Percentiles rank a stretch among this genome's conserved stretches.
phyloP scores from a whole-genome alignment of 2,329 filamentous ascomycete species.

The Gnomoniopsis smithogilvyi region DNA sequence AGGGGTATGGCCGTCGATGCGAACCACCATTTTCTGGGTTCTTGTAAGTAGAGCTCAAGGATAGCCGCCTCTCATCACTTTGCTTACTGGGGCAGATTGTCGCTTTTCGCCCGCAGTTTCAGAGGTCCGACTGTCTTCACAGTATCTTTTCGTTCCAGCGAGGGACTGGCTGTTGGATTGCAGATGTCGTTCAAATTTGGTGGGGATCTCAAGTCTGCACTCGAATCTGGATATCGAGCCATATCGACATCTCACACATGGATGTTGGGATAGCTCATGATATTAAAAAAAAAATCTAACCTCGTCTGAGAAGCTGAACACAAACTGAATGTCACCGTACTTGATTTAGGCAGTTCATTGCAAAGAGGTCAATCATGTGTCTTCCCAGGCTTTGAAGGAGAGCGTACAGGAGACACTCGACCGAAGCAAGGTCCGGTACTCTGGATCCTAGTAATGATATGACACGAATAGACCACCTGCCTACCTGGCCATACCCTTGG shows the following conservation, averaged over 20 bases:
- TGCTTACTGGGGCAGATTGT: background rate
- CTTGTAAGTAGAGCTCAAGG: background rate
- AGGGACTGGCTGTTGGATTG: background rate
- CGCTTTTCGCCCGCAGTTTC: background rate
- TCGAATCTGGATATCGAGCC: background rate
- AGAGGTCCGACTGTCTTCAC: background rate
- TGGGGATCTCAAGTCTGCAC: background rate
- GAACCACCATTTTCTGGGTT: slow-evolving; percentile 34
- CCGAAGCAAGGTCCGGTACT: background rate
- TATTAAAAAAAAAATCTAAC: too few species aligned
- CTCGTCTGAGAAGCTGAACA: too few species aligned
- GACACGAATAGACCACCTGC: background rate
- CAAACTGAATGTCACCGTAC: background rate
- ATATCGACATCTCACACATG: background rate
- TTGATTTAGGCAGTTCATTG: background rate
- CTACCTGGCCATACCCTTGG: background rate
- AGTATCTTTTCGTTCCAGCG: slow-evolving; percentile 1
- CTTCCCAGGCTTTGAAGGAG: too few species aligned
- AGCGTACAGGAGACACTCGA: background rate
- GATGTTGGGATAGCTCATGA: background rate
- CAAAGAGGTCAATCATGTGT: background rate
- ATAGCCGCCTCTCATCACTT: background rate
- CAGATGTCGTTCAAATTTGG: background rate
- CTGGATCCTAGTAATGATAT: background rate
- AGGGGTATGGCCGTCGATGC: slow-evolving; percentile 48